phyloP scores from a whole-genome alignment of 352 stramenopile species.

The Blastocystis sp. region DNA sequence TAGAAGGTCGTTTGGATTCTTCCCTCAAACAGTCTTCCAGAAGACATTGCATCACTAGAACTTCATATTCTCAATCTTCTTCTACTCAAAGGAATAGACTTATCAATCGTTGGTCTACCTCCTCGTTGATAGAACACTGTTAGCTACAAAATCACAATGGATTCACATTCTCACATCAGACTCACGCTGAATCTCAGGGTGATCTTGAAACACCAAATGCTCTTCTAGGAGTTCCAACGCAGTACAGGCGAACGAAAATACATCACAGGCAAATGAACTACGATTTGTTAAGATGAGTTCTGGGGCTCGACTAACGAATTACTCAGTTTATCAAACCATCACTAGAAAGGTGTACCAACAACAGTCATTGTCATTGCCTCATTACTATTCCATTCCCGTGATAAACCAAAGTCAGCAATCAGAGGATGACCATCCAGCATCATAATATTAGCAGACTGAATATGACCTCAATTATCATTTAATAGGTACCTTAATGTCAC shows the following conservation, averaged over 20 bases:
- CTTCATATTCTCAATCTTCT: too few species aligned
- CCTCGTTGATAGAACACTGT: too few species aligned
- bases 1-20: too few species aligned
- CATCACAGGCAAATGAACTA: background rate
- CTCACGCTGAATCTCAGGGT: too few species aligned
- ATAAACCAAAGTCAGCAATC: slow-evolving; percentile 15
- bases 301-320: background rate
- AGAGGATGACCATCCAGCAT: background rate
- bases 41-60: too few species aligned
- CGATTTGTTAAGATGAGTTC: background rate
- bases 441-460: background rate
- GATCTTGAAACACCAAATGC: too few species aligned
- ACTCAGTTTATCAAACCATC: too few species aligned
- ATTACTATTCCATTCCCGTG: background rate
- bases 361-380: background rate
- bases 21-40: too few species aligned
- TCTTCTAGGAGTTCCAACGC: background rate
- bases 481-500: background rate
- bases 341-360: background rate
- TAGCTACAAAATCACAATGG: too few species aligned
- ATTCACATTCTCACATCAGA: too few species aligned
- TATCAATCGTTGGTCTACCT: too few species aligned
- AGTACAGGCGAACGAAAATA: slow-evolving; percentile 4
- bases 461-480: background rate
- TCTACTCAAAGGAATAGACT: too few species aligned